A percentile compares a stretch with the other conserved stretches of the same genome.
phyloP scores from a whole-genome alignment of 352 stramenopile genomes.

The Blastocystis hominis region DNA sequence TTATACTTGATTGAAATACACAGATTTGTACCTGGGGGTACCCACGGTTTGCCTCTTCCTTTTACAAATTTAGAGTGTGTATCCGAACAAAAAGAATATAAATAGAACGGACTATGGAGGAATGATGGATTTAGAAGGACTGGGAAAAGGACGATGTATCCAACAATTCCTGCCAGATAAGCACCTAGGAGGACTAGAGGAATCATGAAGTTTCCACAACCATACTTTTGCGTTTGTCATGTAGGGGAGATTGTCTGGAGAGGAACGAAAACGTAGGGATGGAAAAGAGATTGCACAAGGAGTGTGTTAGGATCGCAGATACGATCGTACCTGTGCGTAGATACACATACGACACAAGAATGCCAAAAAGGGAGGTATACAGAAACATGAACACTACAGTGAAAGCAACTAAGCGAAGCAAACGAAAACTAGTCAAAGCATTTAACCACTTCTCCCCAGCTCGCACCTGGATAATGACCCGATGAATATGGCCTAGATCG shows the following conservation, averaged over 20 bases:
- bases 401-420: not conserved
- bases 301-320: not conserved
- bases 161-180: not conserved
- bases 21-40: not conserved
- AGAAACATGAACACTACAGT: constrained; percentile 30
- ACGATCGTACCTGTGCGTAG: constrained; percentile 2
- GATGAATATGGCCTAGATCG: not conserved
- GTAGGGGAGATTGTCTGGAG: not conserved
- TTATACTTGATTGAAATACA: constrained; percentile 20
- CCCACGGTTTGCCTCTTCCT: not conserved
- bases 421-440: not conserved
- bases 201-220: not conserved
- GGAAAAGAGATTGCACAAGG: constrained; percentile 38
- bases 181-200: not conserved
- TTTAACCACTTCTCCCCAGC: not conserved
- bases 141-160: not conserved
- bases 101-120: constrained; percentile 13
- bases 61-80: not conserved
- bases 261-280: constrained; percentile 7
- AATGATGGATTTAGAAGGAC: constrained; percentile 1
- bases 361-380: constrained; percentile 12
- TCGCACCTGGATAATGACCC: not conserved
- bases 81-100: constrained; percentile 3
- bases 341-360: constrained; percentile 31
- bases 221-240: not conserved